Base-by-base conservation (phyloP, 352 stramenopile genomes). In the Globisporangium splendens region DNA sequence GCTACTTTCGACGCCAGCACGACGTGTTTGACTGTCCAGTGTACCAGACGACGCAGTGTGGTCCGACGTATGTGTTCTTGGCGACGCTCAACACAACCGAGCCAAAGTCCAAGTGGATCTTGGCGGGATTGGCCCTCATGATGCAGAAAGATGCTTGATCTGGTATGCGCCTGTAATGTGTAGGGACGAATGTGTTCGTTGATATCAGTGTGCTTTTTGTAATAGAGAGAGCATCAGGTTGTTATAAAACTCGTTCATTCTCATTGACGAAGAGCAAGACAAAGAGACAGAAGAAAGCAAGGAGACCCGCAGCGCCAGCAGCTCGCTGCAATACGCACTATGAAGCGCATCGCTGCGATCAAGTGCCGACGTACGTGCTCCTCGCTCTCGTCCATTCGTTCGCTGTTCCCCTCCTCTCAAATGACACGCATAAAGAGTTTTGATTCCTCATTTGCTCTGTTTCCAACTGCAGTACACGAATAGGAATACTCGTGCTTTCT, bases 1-100 rank as follows among this genome's bases (percentile, higher is more conserved):
- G 96, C 12, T 98, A 98, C 66, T 91, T 99, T 54, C 80, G 96
- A 11, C 79, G 95, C 49, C 68, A 75, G 42, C 63, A 73, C 8
- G 81, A 92, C 46, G 76, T 98, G 7, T 98, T 98, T 64, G 93
- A 98, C 61, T 98, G 89, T 54, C 96, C 96, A 39, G 88, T 98
- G 46, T 99, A 98, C 68, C 90, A 98, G 50, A 99, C 96, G 35
- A 97, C 89, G 52, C 91, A 95, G 60, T 79, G 96, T 41, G 95
- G 96, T 1, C 90, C 96, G n/a, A 98, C 93, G 17, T 99, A 97
- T 67, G 82, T 98, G 8, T 98, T 98, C 67, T 73, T 98, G n/a
- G 93, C 94, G 17, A 98, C 96, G 46, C 72, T 99, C 15, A 91
- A 91, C 63, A 98, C 93, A 11, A 67, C 75, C 13, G 68, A 76